A percentile compares a stretch with the other conserved stretches of the same genome.
phyloP scores from a whole-genome alignment of 495 filamentous ascomycete genomes.

The Podospora anserina region DNA sequence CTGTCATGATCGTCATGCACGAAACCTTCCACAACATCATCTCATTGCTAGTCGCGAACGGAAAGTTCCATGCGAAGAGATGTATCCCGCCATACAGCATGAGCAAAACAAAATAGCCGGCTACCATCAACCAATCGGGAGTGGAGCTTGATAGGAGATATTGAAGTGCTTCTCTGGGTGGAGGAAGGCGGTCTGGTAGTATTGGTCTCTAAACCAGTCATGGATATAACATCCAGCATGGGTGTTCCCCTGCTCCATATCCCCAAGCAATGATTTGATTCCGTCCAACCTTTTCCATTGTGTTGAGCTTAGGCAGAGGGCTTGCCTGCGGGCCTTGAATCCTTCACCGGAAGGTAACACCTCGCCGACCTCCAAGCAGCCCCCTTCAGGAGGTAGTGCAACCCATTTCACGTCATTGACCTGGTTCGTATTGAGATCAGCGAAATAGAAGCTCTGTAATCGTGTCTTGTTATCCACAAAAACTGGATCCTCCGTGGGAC shows the following conservation, averaged over 20 bases:
- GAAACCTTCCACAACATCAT: slow-evolving; percentile 1
- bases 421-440: not conserved
- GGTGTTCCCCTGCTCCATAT: too few species aligned
- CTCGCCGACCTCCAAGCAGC: not conserved
- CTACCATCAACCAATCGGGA: not conserved
- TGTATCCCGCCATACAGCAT: slow-evolving; percentile 6
- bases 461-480: not conserved
- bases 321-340: too few species aligned
- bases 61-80: not conserved
- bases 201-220: not conserved
- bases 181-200: not conserved
- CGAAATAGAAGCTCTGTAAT: not conserved
- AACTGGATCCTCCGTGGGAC: too few species aligned
- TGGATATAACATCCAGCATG: too few species aligned
- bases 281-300: too few species aligned
- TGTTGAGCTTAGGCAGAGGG: too few species aligned
- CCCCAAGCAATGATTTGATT: too few species aligned
- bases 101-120: not conserved
- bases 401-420: not conserved
- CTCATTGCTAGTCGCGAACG: not conserved
- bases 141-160: not conserved
- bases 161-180: not conserved
- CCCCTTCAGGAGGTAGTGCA: not conserved
- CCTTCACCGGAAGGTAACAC: too few species aligned
- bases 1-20: not conserved